Base-by-base conservation (phyloP, 2,329 filamentous ascomycete species). In the Arthrobotrys entomopaga region DNA sequence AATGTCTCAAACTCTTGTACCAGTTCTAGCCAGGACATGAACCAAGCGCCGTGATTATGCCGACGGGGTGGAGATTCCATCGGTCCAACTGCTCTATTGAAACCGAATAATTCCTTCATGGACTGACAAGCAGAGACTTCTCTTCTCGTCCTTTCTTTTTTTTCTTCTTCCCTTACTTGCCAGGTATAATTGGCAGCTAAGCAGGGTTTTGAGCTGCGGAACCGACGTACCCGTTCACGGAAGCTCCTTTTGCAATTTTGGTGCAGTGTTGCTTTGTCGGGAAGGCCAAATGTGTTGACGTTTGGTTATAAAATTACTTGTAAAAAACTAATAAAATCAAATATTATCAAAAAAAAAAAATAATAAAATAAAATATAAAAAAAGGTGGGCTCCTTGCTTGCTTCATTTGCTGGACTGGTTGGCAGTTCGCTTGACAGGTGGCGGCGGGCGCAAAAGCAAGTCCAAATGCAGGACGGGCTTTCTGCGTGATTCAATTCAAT, bases 31-130 rank as follows among this genome's bases (percentile, higher is more conserved):
- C 43, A 54, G 43, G 16, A 20, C 57, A 61, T 61, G 64, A 67
- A 60, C 50, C 64, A 60, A 69, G 54, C 54, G 50, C 64, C 26
- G 56, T 52, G 64, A 67, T 69, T 69, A 69, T 54, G 65, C 65
- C 65, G 65, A 69, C 65, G 65, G 65, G 65, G 49, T 69, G 49
- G 65, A 60, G 48, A 60, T 69, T 40, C 65, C 65, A 69, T 69
- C 65, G 48, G 53, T 54, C 65, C 60, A 50, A 19, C 16, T 19
- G 29, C 29, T 34, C 29, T 34, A 34, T 34, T 34, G 10, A 34
- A 46, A 46, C 13, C 34, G 22, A 29, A 34, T 24, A 16, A 50
- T 50, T 50, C 48, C 48, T 50, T 50, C 48, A 50, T 16, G 10
- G 29, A 34, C 29, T 34, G 29, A 34, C 29, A 34, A 10, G 10